A percentile compares a stretch with the other conserved stretches of the same genome.
Conservation (phyloP, 1,284 basidiomycete species). For the Phaffia rhodozyma region DNA sequence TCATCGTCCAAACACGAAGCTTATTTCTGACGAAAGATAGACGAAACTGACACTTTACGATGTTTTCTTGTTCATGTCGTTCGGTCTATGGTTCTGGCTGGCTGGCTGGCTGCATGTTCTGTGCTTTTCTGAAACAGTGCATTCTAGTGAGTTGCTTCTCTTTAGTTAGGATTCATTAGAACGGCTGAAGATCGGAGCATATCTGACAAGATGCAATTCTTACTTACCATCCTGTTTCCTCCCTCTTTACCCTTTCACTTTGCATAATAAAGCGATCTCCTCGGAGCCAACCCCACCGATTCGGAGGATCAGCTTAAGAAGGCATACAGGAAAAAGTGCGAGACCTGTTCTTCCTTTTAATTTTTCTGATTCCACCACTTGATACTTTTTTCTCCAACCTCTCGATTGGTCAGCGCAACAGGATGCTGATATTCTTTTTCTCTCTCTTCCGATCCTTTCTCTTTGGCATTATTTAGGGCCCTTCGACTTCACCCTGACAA, state of each 20-base stretch:
- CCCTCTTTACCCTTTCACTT: constrained; percentile 12
- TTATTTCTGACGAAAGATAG: too few relatives aligned
- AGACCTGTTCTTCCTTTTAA: not conserved
- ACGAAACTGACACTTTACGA: not conserved
- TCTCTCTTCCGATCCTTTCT: constrained; percentile 20
- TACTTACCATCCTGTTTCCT: not conserved
- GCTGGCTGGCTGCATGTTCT: not conserved
- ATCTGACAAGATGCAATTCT: not conserved
- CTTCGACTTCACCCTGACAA: constrained; percentile 88
- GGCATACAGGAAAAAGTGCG: constrained; percentile 83
- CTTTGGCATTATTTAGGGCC: constrained; percentile 44
- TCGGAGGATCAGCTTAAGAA: constrained; percentile 79
- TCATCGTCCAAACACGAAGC: too few relatives aligned
- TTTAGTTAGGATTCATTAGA: not conserved
- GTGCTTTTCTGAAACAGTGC: constrained; percentile 35
- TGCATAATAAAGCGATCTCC: constrained; percentile 45
- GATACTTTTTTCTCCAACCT: not conserved
- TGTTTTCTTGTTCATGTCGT: not conserved
- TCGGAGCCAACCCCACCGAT: constrained; percentile 64
- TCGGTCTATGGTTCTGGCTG: not conserved
- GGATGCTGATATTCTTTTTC: not conserved
- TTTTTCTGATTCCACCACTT: not conserved
- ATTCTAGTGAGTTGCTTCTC: constrained; percentile 46
- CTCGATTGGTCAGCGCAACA: not conserved
- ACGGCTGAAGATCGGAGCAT: too few relatives aligned